Conservation (phyloP, 441 rosid genomes). For the Mallotus japonicus region DNA sequence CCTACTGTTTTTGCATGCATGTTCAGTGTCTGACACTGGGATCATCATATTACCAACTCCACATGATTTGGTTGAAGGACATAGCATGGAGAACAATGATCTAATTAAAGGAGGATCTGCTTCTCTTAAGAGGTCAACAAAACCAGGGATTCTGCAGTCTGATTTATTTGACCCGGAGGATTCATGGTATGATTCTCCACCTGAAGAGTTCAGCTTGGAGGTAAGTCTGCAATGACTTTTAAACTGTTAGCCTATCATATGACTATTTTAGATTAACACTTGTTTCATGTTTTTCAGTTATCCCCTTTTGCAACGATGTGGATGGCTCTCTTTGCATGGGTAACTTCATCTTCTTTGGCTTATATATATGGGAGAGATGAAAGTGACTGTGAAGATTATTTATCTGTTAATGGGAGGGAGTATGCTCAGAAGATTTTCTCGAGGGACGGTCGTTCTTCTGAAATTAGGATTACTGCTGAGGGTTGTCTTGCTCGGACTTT, state of each 20-base stretch:
- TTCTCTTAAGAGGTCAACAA: constrained; percentile 62
- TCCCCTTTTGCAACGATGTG: constrained; percentile 91
- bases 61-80: constrained; percentile 38
- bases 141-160: constrained; percentile 53
- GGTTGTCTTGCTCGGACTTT: constrained; percentile 79
- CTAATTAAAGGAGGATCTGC: constrained; percentile 40
- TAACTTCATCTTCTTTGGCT: constrained; percentile 81
- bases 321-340: constrained; percentile 85
- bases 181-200: constrained; percentile 83
- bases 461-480: constrained; percentile 76
- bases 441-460: constrained; percentile 73
- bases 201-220: constrained; percentile 71
- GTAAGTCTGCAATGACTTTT: constrained; percentile 43
- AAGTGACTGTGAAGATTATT: constrained; percentile 62
- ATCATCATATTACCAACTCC: constrained; percentile 56
- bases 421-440: constrained; percentile 55
- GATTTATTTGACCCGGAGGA: constrained; percentile 70
- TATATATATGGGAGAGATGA: constrained; percentile 84
- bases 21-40: constrained; percentile 18
- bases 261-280: constrained; percentile 18
- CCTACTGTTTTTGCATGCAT: background rate
- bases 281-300: constrained; percentile 39
- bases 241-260: background rate
- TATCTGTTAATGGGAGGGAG: constrained; percentile 61
- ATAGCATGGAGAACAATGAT: constrained; percentile 36